Percentiles rank a stretch among this genome's conserved stretches.
Conservation (phyloP, 805 yeast genomes). For the Ascoidea rubescens region DNA sequence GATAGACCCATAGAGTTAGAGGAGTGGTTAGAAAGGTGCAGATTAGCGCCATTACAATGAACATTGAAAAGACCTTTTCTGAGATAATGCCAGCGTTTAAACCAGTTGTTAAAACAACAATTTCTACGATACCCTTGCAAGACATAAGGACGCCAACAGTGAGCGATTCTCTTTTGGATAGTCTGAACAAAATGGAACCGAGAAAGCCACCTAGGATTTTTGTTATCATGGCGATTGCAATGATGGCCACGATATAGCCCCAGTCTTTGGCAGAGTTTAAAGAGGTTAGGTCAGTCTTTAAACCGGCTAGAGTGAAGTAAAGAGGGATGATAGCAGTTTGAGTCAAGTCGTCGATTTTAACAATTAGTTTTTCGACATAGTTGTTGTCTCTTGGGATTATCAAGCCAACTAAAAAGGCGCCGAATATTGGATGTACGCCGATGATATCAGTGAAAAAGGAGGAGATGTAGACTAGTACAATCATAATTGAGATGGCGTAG, state of each 20-base stretch:
- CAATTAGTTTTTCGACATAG: conserved; percentile 54
- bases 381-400: conserved; percentile 68
- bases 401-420: conserved; percentile 68
- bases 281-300: conserved; percentile 52
- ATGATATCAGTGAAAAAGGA: conserved; percentile 73
- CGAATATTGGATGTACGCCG: conserved; percentile 80
- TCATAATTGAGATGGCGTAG: conserved; percentile 43
- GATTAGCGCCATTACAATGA: conserved; percentile 68
- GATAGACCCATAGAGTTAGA: conserved; percentile 45
- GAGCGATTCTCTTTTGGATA: conserved; percentile 59
- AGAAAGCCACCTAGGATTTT: conserved; percentile 55
- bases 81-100: conserved; percentile 56
- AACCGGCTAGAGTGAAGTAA: conserved; percentile 71
- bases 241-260: conserved; percentile 63
- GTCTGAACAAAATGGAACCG: conserved; percentile 47
- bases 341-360: conserved; percentile 66
- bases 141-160: conserved; percentile 77
- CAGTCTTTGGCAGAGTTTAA: conserved; percentile 56
- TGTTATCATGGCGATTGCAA: conserved; percentile 52
- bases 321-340: conserved; percentile 60
- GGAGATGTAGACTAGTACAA: conserved; percentile 47
- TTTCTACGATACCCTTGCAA: conserved; percentile 80
- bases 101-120: conserved; percentile 66
- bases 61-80: conserved; percentile 60
- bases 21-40: conserved; percentile 77